Evolutionary conservation across 148 eudicot genomes (phyloP).

Genomic region (Rhododendron simsii): DNA sequence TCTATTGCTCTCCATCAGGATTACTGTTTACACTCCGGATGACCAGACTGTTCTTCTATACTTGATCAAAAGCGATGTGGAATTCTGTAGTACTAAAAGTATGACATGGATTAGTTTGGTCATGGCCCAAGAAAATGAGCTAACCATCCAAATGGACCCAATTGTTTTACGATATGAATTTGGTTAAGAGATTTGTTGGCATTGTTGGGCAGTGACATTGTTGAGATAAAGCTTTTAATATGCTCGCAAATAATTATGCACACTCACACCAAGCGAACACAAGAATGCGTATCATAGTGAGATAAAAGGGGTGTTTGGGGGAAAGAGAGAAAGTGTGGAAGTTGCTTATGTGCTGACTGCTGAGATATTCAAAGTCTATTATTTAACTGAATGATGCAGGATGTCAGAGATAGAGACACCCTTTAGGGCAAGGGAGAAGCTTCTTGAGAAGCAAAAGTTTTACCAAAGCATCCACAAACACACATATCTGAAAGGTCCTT

Average conservation of each 20-base stretch:
- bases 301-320: background rate
- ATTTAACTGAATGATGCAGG: slow-evolving; percentile 33
- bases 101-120: background rate
- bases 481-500: slow-evolving; percentile 78
- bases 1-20: background rate
- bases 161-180: background rate
- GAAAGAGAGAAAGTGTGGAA: background rate
- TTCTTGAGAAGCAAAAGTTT: slow-evolving; percentile 60
- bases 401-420: slow-evolving; percentile 59
- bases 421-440: slow-evolving; percentile 78
- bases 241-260: background rate
- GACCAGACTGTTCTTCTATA: background rate
- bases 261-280: background rate
- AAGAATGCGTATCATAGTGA: background rate
- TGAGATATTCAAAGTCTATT: background rate
- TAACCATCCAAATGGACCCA: background rate
- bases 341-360: background rate
- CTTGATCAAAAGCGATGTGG: background rate
- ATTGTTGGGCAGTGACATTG: background rate
- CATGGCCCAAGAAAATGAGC: background rate
- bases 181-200: background rate
- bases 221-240: background rate
- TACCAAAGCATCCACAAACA: slow-evolving; percentile 69
- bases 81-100: background rate
- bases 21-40: background rate